Evolutionary conservation across 805 yeast genomes (phyloP).

Genomic region (Saccharomycopsis fermentans): DNA sequence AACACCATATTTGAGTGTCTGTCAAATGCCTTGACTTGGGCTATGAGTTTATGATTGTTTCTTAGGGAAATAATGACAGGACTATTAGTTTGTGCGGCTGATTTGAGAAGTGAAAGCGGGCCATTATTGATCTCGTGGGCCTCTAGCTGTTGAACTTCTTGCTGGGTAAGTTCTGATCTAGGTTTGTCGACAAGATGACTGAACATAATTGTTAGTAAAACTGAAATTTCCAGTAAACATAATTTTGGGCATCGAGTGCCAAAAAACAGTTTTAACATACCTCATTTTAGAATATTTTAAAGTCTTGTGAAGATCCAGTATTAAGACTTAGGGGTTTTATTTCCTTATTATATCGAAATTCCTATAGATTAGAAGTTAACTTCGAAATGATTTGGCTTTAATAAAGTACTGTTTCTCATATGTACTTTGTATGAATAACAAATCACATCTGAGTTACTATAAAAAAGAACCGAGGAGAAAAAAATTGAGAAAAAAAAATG

Average conservation of each 20-base stretch:
- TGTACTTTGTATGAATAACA: too few relatives aligned
- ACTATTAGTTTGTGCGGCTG: constrained; percentile 62
- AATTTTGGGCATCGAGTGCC: too few relatives aligned
- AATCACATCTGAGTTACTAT: too few relatives aligned
- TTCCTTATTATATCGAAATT: too few relatives aligned
- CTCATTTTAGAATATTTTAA: not conserved
- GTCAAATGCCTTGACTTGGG: constrained; percentile 88
- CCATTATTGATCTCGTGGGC: constrained; percentile 87
- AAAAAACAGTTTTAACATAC: too few relatives aligned
- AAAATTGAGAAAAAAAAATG: too few relatives aligned
- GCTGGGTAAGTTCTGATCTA: constrained; percentile 67
- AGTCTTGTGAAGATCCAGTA: too few relatives aligned
- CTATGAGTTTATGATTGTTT: constrained; percentile 86
- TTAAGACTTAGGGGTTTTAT: too few relatives aligned
- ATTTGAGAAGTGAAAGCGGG: constrained; percentile 81
- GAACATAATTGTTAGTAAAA: not conserved
- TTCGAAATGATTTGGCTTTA: too few relatives aligned
- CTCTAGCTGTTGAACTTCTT: constrained; percentile 71
- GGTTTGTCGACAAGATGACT: constrained; percentile 67
- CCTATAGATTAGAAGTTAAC: too few relatives aligned
- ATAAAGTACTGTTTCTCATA: too few relatives aligned
- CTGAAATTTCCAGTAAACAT: not conserved
- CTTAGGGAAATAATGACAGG: constrained; percentile 83
- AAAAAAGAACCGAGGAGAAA: too few relatives aligned
- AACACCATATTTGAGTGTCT: constrained; percentile 90